Evolutionary conservation across 2,329 filamentous ascomycete species (phyloP), one percentile per base, ranked within the genome.

Genomic region (Pestalotiopsis sp.): DNA sequence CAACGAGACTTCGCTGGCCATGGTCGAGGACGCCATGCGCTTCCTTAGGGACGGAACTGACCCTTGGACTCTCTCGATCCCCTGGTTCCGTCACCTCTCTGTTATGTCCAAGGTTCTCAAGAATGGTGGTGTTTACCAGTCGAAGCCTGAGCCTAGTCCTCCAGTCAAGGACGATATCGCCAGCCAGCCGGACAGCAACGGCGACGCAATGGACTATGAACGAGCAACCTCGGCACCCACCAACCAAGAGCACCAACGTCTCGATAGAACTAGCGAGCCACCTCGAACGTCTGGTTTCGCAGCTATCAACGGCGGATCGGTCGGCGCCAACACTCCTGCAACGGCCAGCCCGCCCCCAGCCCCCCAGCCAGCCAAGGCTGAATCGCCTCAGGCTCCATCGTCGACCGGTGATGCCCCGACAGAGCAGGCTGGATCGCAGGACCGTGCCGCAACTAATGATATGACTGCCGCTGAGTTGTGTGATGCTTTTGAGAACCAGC

Each of bases 31-130:
- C 72, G 87, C 87, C 38, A 81, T 90, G 69, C 86, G 86, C 31
- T 86, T 89, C 72, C 88, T 90, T 80, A 82, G 84, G 68, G 86
- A 89, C 3, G 87, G 87, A 12, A 86, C 85, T 1, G 86, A 89
- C 66, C 88, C 84, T 27, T 90, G 88, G 87, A 85, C 87, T 2
- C 80, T 90, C 13, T 87, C 89, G 71, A 80, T 84, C 13, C 88
- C 87, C 31, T 90, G 88, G 88, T 84, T 86, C 67, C 84, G 88
- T 45, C 88, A 90, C 72, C 79, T 90, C 17, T 84, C 84, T 2
- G 88, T 90, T 60, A 90, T 90, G 88, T 85, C 87, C 70, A 87
- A 88, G 69, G 88, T 90, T 2, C 78, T 90, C 25, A 84, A 85
- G 72, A 88, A 88, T 58, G 83, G 87, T 27, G 86, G 85, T 11